phyloP scores from a whole-genome alignment of 2,329 filamentous ascomycete genomes.

The Monilinia aucupariae region DNA sequence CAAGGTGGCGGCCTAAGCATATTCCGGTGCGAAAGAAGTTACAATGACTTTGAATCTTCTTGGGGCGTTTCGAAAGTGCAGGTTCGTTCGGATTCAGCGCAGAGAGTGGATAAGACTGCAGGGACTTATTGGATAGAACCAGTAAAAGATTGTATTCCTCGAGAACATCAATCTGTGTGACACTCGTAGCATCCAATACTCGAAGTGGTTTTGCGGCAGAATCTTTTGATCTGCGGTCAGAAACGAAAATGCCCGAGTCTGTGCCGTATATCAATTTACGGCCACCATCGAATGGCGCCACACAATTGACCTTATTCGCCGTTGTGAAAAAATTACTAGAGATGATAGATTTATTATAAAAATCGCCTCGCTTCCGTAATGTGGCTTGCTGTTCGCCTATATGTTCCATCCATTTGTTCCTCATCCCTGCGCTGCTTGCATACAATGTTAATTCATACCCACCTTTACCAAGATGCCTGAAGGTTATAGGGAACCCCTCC shows the following conservation, averaged over 20 bases:
- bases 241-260: constrained; percentile 87
- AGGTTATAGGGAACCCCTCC: constrained; percentile 91
- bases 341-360: constrained; percentile 70
- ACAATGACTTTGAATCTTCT: constrained; percentile 95
- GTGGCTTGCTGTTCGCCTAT: constrained; percentile 88
- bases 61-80: constrained; percentile 74
- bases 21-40: constrained; percentile 99
- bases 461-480: constrained; percentile 90
- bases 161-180: constrained; percentile 92
- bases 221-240: constrained; percentile 85
- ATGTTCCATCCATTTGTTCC: constrained; percentile 95
- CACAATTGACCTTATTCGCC: constrained; percentile 85
- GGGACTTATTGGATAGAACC: constrained; percentile 86
- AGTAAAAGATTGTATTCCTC: constrained; percentile 92
- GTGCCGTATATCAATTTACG: constrained; percentile 93
- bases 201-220: constrained; percentile 65
- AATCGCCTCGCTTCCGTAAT: constrained; percentile 79
- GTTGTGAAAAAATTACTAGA: constrained; percentile 56
- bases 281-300: constrained; percentile 90
- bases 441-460: constrained; percentile 90
- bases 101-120: constrained; percentile 82
- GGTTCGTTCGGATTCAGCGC: constrained; percentile 81
- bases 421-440: constrained; percentile 75
- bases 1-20: constrained; percentile 86
- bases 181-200: constrained; percentile 77